Conservation (phyloP, 495 filamentous ascomycete species). For the Amniculicola lignicola region DNA sequence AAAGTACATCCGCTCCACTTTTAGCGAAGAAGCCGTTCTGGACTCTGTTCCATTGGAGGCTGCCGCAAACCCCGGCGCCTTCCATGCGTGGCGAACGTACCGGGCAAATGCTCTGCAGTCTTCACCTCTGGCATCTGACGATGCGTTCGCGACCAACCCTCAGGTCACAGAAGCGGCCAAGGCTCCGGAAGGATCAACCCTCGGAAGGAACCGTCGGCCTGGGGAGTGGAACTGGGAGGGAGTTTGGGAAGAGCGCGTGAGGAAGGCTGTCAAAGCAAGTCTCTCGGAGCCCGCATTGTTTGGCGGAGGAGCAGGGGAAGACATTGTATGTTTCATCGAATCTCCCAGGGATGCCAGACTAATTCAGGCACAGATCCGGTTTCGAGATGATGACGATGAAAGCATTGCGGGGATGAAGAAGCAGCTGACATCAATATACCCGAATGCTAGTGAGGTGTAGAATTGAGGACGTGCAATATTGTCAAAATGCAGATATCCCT, state of each 20-base stretch:
- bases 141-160: neutral
- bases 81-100: slow-evolving; percentile 83
- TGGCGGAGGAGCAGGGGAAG: slow-evolving; percentile 46
- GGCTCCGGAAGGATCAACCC: too few species aligned
- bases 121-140: slow-evolving; percentile 10
- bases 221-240: slow-evolving; percentile 96
- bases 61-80: slow-evolving; percentile 82
- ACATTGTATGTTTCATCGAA: slow-evolving; percentile 15
- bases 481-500: neutral
- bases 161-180: neutral
- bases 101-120: slow-evolving; percentile 37
- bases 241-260: slow-evolving; percentile 83
- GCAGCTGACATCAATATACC: slow-evolving; percentile 2
- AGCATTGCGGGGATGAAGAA: slow-evolving; percentile 20
- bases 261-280: slow-evolving; percentile 70
- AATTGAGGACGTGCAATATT: neutral
- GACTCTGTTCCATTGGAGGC: slow-evolving; percentile 76
- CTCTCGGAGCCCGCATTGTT: slow-evolving; percentile 73
- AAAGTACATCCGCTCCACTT: slow-evolving; percentile 74
- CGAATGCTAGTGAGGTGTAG: slow-evolving; percentile 7
- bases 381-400: slow-evolving; percentile 23
- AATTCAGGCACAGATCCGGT: slow-evolving; percentile 16
- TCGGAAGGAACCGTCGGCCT: slow-evolving; percentile 51
- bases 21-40: slow-evolving; percentile 71
- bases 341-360: neutral